phyloP scores from a whole-genome alignment of 768 basidiomycete genomes.

The Lanmaoa pseudosensibilis region DNA sequence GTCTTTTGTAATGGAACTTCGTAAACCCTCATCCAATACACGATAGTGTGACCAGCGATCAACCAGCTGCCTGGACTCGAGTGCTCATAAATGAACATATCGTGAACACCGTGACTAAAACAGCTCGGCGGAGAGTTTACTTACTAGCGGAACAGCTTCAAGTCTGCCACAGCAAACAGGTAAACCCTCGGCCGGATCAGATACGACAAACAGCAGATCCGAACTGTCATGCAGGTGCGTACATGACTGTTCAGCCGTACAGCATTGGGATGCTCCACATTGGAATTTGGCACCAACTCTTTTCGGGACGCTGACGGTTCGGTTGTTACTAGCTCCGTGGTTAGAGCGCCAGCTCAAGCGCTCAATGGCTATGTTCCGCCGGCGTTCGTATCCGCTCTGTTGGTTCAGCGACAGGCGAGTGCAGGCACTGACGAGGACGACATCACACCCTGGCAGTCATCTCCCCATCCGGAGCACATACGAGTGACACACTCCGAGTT shows the following conservation, averaged over 20 bases:
- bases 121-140: not conserved
- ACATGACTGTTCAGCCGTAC: not conserved
- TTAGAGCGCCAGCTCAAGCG: not conserved
- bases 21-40: not conserved
- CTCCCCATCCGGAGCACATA: not conserved
- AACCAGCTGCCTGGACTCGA: too few relatives aligned
- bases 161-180: not conserved
- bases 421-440: conserved; percentile 3
- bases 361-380: conserved; percentile 42
- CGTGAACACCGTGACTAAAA: too few relatives aligned
- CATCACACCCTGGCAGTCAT: conserved; percentile 36
- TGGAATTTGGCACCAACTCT: not conserved
- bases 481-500: not conserved
- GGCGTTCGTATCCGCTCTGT: conserved; percentile 31
- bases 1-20: conserved; percentile 35
- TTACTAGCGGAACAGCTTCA: not conserved
- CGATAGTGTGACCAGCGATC: not conserved
- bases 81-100: too few relatives aligned
- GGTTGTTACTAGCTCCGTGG: not conserved
- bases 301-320: not conserved
- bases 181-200: conserved; percentile 45
- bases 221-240: conserved; percentile 44
- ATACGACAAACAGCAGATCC: conserved; percentile 54
- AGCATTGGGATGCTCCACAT: not conserved
- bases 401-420: not conserved